phyloP scores from a whole-genome alignment of 345 rosid species.

The Eucalyptus sp. region DNA sequence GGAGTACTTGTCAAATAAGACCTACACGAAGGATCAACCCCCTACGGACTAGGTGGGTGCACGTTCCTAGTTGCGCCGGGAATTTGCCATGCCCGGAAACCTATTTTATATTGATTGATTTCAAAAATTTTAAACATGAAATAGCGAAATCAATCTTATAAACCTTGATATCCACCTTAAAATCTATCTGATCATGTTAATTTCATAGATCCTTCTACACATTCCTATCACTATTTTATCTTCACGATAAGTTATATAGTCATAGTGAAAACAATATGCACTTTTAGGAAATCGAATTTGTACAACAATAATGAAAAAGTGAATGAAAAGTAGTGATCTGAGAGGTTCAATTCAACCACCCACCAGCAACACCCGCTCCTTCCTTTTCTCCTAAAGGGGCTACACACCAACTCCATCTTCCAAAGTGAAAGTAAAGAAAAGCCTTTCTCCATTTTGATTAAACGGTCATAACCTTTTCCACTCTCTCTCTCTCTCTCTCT shows the following conservation, averaged over 20 bases:
- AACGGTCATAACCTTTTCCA: background rate
- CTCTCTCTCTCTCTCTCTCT: too few relatives aligned
- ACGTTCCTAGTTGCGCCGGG: background rate
- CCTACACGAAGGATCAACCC: background rate
- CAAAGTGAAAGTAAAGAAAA: constrained; percentile 23
- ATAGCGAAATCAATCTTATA: background rate
- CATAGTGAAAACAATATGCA: background rate
- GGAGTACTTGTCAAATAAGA: background rate
- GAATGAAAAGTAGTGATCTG: background rate
- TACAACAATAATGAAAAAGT: background rate
- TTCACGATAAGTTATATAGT: background rate
- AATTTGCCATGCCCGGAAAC: background rate
- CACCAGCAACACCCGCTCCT: constrained; percentile 13
- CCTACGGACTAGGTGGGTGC: background rate
- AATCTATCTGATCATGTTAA: accelerated
- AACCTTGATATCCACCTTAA: accelerated
- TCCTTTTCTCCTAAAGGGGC: constrained; percentile 15
- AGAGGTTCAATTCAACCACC: constrained; percentile 24
- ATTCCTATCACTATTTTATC: background rate
- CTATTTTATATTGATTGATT: background rate
- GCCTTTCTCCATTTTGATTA: background rate
- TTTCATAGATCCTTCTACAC: accelerated
- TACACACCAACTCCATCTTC: constrained; percentile 27
- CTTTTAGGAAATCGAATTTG: background rate
- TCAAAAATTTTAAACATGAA: background rate